Conservation (phyloP, 371 early-diverging fungal genomes). For the Mucor ambiguus region DNA sequence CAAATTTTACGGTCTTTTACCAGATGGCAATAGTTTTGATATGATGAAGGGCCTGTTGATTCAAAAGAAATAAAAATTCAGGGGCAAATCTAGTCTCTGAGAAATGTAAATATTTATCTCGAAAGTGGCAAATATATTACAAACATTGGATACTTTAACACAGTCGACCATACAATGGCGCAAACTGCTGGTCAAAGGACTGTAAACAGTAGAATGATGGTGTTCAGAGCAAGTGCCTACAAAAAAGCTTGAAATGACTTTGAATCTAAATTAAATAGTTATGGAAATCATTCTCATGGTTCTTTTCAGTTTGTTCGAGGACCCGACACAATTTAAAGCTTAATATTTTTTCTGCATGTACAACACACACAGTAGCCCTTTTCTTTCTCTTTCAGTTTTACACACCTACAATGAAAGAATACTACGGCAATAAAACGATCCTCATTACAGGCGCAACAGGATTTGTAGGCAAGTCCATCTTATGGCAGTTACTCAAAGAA, state of each 20-base stretch:
- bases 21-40: conserved; percentile 96
- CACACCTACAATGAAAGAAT: conserved; percentile 10
- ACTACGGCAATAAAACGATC: conserved; percentile 31
- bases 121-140: neutral
- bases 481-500: conserved; percentile 44
- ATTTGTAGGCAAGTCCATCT: conserved; percentile 56
- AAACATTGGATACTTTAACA: neutral
- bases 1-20: conserved; percentile 74
- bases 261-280: neutral
- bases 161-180: neutral
- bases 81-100: neutral
- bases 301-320: neutral
- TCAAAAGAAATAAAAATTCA: conserved; percentile 47
- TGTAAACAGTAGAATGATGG: neutral
- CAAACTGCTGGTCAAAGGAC: neutral
- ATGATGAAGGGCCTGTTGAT: conserved; percentile 89
- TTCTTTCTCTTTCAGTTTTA: neutral
- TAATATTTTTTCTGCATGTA: neutral
- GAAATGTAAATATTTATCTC: neutral
- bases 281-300: conserved; percentile 2
- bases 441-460: conserved; percentile 60
- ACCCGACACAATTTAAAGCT: conserved; percentile 1
- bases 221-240: neutral
- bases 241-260: neutral
- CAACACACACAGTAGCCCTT: neutral